Percentiles rank a stretch among this genome's conserved stretches.
phyloP scores from a whole-genome alignment of 202 grass and related monocot genomes.

The Brachypodium distachyon region DNA sequence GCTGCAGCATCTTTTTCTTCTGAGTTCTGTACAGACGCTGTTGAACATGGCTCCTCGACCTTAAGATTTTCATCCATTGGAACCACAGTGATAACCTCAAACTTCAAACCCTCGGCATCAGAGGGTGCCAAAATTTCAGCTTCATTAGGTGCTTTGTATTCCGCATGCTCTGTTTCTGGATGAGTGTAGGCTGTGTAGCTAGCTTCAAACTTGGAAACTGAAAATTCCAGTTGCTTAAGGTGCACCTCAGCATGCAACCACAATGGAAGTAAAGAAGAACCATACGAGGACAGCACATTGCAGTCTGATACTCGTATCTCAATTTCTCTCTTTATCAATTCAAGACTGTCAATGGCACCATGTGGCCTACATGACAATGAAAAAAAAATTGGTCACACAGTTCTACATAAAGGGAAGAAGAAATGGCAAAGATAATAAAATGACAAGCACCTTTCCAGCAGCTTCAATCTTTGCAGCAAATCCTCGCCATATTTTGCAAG shows the following conservation, averaged over 20 bases:
- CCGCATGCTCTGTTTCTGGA: constrained; percentile 6
- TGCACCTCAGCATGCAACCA: constrained; percentile 86
- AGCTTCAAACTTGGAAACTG: constrained; percentile 54
- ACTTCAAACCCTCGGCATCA: constrained; percentile 26
- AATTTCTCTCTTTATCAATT: constrained; percentile 69
- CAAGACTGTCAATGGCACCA: constrained; percentile 35
- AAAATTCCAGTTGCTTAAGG: constrained; percentile 68
- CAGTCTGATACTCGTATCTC: constrained; percentile 80
- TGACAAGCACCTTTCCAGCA: constrained; percentile 51
- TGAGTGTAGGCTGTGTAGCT: constrained; percentile 32
- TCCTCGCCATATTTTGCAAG: constrained; percentile 75
- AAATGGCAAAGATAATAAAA: neutral
- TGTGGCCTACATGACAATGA: constrained; percentile 7
- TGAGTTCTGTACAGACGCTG: constrained; percentile 15
- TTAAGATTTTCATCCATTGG: constrained; percentile 26
- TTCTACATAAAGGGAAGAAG: constrained; percentile 1
- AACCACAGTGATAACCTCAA: constrained; percentile 10
- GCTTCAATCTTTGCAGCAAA: constrained; percentile 72
- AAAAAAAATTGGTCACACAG: constrained; percentile 1
- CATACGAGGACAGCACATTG: constrained; percentile 65
- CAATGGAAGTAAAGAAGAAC: constrained; percentile 82
- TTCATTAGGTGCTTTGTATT: constrained; percentile 27
- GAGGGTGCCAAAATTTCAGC: constrained; percentile 15
- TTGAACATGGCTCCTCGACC: constrained; percentile 9
- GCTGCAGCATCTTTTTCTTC: constrained; percentile 9